Evolutionary conservation across 2,329 filamentous ascomycete species (phyloP).

Genomic region (Cladophialophora exuberans): DNA sequence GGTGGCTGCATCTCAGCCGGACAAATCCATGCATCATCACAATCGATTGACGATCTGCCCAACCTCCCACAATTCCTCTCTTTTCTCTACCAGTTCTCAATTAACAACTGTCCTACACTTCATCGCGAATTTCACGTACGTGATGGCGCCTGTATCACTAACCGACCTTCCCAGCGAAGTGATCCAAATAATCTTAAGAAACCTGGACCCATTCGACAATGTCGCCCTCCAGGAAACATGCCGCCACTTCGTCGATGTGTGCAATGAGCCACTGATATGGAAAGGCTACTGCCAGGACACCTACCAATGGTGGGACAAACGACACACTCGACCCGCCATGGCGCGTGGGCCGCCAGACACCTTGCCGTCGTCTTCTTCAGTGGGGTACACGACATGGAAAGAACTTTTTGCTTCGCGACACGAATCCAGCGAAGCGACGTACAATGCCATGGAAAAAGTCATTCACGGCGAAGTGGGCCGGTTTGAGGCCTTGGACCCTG

Average conservation of each 20-base stretch:
- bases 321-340: too few relatives aligned
- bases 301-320: conserved; percentile 75
- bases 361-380: too few relatives aligned
- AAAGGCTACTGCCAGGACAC: conserved; percentile 68
- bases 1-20: too few relatives aligned
- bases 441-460: conserved; percentile 66
- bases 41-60: too few relatives aligned
- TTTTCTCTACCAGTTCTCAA: too few relatives aligned
- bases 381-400: conserved; percentile 73
- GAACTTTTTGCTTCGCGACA: conserved; percentile 63
- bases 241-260: conserved; percentile 65
- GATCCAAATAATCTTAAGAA: conserved; percentile 74
- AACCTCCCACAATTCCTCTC: too few relatives aligned
- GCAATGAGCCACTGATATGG: conserved; percentile 78
- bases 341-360: too few relatives aligned
- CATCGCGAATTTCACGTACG: too few relatives aligned
- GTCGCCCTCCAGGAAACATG: conserved; percentile 63
- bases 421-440: conserved; percentile 56
- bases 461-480: conserved; percentile 72
- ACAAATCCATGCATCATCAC: too few relatives aligned
- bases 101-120: too few relatives aligned
- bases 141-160: conserved; percentile 4
- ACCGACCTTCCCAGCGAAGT: conserved; percentile 76
- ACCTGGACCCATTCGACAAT: conserved; percentile 56
- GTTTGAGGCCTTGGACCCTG: conserved; percentile 68